Conservation (phyloP, 164 flowering plant genomes). For the Berberis vulgaris region DNA sequence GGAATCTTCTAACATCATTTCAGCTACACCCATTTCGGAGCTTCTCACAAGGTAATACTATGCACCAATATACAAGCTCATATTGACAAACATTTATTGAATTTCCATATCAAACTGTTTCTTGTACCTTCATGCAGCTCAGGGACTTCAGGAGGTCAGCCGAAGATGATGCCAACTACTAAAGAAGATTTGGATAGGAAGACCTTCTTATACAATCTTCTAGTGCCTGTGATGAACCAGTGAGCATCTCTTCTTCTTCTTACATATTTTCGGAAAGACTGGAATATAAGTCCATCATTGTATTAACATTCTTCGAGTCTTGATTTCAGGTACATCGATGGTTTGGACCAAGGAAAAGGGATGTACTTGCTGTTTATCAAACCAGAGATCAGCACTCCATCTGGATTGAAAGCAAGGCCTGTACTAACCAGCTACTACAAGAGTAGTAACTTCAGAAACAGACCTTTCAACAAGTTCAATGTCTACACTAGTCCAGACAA, state of each 20-base stretch:
- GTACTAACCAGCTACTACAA: conserved; percentile 40
- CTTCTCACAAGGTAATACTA: conserved; percentile 41
- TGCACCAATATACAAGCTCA: background rate
- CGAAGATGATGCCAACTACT: conserved; percentile 56
- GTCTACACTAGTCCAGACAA: conserved; percentile 38
- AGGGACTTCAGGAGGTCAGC: conserved; percentile 60
- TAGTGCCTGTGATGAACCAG: conserved; percentile 51
- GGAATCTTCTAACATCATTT: conserved; percentile 43
- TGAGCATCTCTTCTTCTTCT: conserved; percentile 8
- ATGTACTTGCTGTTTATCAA: conserved; percentile 47
- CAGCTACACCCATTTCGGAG: conserved; percentile 43
- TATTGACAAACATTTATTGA: background rate
- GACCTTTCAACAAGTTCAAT: conserved; percentile 27
- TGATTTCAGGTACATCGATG: conserved; percentile 43
- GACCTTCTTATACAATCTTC: conserved; percentile 39
- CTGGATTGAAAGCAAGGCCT: conserved; percentile 37
- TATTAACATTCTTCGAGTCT: background rate
- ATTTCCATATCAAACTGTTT: background rate
- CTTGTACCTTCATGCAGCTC: conserved; percentile 27
- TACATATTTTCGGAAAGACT: background rate
- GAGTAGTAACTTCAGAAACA: conserved; percentile 28
- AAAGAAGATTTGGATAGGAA: conserved; percentile 42
- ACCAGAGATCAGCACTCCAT: conserved; percentile 31
- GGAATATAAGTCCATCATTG: background rate
- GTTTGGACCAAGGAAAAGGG: conserved; percentile 56